These are phyloP conservation scores for Phytophthora pistaciae DNA, from an alignment of 352 stramenopile genomes.

Conservation along the genomic window DNA sequence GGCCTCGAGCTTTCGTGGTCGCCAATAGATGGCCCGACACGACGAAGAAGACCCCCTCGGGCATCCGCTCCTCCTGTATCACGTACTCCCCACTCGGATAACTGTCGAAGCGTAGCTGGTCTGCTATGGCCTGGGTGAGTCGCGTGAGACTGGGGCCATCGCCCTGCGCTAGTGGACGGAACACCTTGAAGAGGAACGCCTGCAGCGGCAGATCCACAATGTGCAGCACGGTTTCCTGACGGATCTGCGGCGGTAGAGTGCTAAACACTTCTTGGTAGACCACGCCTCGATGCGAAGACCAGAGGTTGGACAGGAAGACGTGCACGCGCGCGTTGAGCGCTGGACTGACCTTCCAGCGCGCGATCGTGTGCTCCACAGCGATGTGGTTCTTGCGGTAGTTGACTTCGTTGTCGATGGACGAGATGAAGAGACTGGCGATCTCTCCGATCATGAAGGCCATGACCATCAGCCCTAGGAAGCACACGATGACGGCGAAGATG, in stretches of 20 bases:
- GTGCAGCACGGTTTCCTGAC: slow-evolving; percentile 52
- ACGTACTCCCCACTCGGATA: slow-evolving; percentile 62
- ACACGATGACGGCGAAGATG: slow-evolving; percentile 64
- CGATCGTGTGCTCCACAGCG: slow-evolving; percentile 56
- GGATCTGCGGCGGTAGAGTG: slow-evolving; percentile 53
- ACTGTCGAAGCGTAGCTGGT: slow-evolving; percentile 54
- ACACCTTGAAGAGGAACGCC: slow-evolving; percentile 37
- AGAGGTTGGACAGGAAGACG: slow-evolving; percentile 60
- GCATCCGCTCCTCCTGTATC: slow-evolving; percentile 54
- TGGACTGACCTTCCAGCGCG: slow-evolving; percentile 50
- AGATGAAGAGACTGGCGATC: slow-evolving; percentile 75
- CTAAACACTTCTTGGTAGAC: slow-evolving; percentile 66
- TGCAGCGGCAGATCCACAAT: slow-evolving; percentile 52
- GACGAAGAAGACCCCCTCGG: slow-evolving; percentile 66
- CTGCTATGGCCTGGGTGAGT: slow-evolving; percentile 18
- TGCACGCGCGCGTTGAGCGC: slow-evolving; percentile 55
- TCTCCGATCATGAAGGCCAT: slow-evolving; percentile 83
- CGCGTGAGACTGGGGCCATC: slow-evolving; percentile 18
- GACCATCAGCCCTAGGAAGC: slow-evolving; percentile 57
- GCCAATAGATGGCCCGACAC: slow-evolving; percentile 51
- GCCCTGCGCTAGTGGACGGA: slow-evolving; percentile 31
- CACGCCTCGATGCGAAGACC: slow-evolving; percentile 61
- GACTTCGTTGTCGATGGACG: slow-evolving; percentile 69
- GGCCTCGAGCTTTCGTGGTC: slow-evolving; percentile 19
- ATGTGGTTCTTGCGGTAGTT: slow-evolving; percentile 76